Percentiles rank a stretch among this genome's conserved stretches.
phyloP scores from a whole-genome alignment of 2,329 filamentous ascomycete genomes.

The Myriosclerotinia duriaeana region DNA sequence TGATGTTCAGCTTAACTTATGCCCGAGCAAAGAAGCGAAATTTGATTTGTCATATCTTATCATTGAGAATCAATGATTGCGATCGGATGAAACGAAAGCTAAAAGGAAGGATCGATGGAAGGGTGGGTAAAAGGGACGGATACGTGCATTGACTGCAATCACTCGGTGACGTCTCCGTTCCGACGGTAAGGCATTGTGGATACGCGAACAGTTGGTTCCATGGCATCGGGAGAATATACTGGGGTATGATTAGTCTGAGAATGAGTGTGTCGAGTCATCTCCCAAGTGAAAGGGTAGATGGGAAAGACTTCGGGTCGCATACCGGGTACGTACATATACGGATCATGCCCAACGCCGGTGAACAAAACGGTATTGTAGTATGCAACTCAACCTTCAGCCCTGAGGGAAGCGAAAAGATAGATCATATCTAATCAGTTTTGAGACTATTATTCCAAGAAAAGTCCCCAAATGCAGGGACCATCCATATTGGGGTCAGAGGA shows the following conservation, averaged over 20 bases:
- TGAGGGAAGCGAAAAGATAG: background rate
- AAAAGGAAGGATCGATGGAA: background rate
- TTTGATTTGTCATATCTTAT: constrained; percentile 3
- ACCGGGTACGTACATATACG: constrained; percentile 7
- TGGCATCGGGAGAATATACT: background rate
- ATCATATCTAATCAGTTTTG: constrained; percentile 7
- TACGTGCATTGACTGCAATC: background rate
- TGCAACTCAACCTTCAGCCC: background rate
- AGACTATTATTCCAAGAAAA: background rate
- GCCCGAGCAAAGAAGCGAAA: background rate
- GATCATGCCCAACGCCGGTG: constrained; percentile 2
- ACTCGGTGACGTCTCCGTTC: background rate
- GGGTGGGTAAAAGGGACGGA: background rate
- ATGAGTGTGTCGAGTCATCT: background rate
- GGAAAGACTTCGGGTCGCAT: background rate
- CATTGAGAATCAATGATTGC: background rate
- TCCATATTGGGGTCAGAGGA: background rate
- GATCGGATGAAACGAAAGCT: background rate
- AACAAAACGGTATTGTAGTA: background rate
- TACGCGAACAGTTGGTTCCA: background rate
- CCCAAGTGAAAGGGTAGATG: background rate
- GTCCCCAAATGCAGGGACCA: constrained; percentile 12
- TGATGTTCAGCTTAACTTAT: background rate
- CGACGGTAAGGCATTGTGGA: background rate
- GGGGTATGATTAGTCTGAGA: background rate